These are phyloP conservation scores for Jatropha podagrica DNA, from an alignment of 441 rosid genomes.

Conservation along the genomic window DNA sequence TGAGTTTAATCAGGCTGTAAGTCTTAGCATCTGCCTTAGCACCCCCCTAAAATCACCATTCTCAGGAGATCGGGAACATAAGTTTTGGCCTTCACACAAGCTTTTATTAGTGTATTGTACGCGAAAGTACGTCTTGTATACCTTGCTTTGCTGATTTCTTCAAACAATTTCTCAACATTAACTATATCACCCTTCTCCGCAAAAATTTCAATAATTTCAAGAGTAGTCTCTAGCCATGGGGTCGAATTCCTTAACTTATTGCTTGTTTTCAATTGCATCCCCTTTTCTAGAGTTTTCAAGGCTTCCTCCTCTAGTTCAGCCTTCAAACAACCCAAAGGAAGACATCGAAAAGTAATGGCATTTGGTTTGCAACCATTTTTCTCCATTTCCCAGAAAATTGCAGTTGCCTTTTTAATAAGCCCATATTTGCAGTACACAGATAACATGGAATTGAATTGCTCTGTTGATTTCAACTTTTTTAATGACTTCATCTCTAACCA, in stretches of 20 bases:
- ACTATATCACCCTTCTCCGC: conserved; percentile 70
- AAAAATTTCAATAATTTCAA: conserved; percentile 61
- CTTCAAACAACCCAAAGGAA: conserved; percentile 83
- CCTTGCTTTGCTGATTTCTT: conserved; percentile 59
- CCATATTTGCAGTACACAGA: conserved; percentile 68
- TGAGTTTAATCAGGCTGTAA: conserved; percentile 73
- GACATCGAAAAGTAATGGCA: conserved; percentile 74
- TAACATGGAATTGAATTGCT: conserved; percentile 70
- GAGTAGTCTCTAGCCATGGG: conserved; percentile 84
- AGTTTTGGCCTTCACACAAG: conserved; percentile 66
- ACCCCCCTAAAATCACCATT: conserved; percentile 88
- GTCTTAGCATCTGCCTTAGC: conserved; percentile 89
- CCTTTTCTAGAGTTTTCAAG: conserved; percentile 62
- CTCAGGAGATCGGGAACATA: conserved; percentile 67
- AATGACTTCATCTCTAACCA: conserved; percentile 69
- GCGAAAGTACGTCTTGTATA: conserved; percentile 70
- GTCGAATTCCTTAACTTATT: conserved; percentile 58
- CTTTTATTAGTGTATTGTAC: conserved; percentile 71
- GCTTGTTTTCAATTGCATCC: conserved; percentile 42
- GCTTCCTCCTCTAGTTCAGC: conserved; percentile 60
- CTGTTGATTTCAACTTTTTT: conserved; percentile 56
- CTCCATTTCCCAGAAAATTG: conserved; percentile 61
- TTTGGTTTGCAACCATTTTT: conserved; percentile 57
- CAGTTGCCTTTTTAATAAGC: conserved; percentile 57
- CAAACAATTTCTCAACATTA: conserved; percentile 70